Evolutionary conservation across 2,329 filamentous ascomycete species (phyloP).

Genomic region (Monosporascus sp.): DNA sequence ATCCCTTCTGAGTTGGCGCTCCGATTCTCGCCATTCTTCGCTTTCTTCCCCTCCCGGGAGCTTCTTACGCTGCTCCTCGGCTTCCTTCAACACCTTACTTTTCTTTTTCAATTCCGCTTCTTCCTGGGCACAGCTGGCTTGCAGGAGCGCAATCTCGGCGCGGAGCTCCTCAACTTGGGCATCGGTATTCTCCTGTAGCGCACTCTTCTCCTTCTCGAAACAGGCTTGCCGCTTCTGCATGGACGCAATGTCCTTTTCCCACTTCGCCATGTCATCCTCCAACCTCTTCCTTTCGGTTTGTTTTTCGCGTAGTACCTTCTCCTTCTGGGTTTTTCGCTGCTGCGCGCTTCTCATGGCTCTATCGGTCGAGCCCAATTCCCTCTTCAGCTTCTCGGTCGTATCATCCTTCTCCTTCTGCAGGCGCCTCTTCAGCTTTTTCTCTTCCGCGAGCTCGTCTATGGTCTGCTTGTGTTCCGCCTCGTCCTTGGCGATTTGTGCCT

Average conservation of each 20-base stretch:
- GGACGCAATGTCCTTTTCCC: slow-evolving; percentile 57
- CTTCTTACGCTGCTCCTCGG: slow-evolving; percentile 65
- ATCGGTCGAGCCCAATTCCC: slow-evolving; percentile 74
- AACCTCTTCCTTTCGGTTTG: slow-evolving; percentile 63
- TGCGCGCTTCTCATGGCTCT: slow-evolving; percentile 76
- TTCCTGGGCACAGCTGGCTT: slow-evolving; percentile 58
- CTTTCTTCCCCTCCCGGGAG: slow-evolving; percentile 58
- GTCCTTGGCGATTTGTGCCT: slow-evolving; percentile 65
- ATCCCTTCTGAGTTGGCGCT: slow-evolving; percentile 47
- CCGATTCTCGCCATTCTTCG: slow-evolving; percentile 48
- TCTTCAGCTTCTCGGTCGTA: slow-evolving; percentile 76
- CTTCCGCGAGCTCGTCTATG: slow-evolving; percentile 64
- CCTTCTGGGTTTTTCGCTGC: slow-evolving; percentile 72
- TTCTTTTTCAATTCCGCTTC: slow-evolving; percentile 71
- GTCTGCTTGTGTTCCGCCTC: slow-evolving; percentile 64
- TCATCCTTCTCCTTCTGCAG: slow-evolving; percentile 86
- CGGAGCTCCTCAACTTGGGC: slow-evolving; percentile 47
- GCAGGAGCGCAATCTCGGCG: slow-evolving; percentile 52
- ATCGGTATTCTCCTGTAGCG: slow-evolving; percentile 47
- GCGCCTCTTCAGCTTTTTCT: slow-evolving; percentile 73
- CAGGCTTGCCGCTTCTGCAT: slow-evolving; percentile 52
- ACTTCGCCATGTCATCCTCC: slow-evolving; percentile 63
- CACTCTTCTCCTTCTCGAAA: slow-evolving; percentile 49
- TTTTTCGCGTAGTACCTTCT: slow-evolving; percentile 65
- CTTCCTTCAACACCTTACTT: slow-evolving; percentile 63